These are phyloP conservation scores for Salix exigua DNA, from an alignment of 345 rosid genomes.

Conservation along the genomic window DNA sequence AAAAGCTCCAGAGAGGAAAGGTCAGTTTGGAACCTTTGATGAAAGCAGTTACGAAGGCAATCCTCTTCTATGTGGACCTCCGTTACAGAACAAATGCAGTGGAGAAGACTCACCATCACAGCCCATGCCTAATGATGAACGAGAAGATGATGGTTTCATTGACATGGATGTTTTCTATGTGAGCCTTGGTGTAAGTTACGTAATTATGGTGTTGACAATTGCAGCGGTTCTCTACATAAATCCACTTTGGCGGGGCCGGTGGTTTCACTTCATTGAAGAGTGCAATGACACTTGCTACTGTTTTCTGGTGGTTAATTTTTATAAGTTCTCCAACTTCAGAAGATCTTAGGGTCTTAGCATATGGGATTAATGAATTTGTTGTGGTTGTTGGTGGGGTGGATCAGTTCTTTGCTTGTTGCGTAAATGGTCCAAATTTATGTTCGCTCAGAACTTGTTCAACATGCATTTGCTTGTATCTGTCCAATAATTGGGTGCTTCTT, in stretches of 20 bases:
- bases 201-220: background rate
- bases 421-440: too few relatives aligned
- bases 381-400: too few relatives aligned
- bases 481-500: too few relatives aligned
- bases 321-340: background rate
- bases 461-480: too few relatives aligned
- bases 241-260: slow-evolving; percentile 1
- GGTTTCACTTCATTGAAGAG: slow-evolving; percentile 4
- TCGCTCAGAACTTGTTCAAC: too few relatives aligned
- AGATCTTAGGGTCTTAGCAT: too few relatives aligned
- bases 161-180: slow-evolving; percentile 9
- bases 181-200: background rate
- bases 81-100: background rate
- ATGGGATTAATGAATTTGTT: too few relatives aligned
- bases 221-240: slow-evolving; percentile 9
- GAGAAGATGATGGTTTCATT: background rate
- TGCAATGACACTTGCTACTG: background rate
- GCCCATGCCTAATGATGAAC: background rate
- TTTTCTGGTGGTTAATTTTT: background rate
- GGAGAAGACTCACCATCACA: background rate
- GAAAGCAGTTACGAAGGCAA: slow-evolving; percentile 20
- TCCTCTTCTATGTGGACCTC: slow-evolving; percentile 26
- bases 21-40: slow-evolving; percentile 26
- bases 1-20: background rate
- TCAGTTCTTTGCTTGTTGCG: too few relatives aligned